Evolutionary conservation across 345 rosid species (phyloP), one percentile per base, ranked within the genome.

Genomic region (Populus tremula): DNA sequence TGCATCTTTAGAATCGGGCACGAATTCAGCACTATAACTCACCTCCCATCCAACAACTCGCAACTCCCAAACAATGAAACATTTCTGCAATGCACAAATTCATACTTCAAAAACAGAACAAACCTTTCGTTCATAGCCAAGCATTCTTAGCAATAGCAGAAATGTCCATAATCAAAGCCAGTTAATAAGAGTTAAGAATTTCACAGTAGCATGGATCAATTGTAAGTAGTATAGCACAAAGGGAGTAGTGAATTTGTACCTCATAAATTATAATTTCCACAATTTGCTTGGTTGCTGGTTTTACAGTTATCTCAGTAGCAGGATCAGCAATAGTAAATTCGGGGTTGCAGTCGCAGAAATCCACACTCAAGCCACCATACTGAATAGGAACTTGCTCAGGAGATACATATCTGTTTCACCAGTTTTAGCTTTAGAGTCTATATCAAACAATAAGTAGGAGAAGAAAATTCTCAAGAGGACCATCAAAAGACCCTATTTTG

Each of bases 31-130:
- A 49, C 90, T 87, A 71, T 86, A 91, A 79, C 86, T 90, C 81
- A 93, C 94, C 70, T 93, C 97, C 99, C 99, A 94, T 29, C 95
- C 98, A 35, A 91, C 92, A 11, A 93, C 99, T 33, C 98, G 87
- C 71, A 91, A 50, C 85, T 94, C 98, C 98, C 98, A 94, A 67
- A 88, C 88, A n/a, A 91, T 81, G 41, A 85, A 79, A 79, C 98
- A 94, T 89, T 84, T 89, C 97, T 94, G 86, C 82, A 83, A 54
- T 62, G 35, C 70, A 76, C 54, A 17, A 65, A 21, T n/a, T 39
- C 23, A 23, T 33, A 50, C 67, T 47, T 75, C 50, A 29, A 62
- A 1, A 18, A 35, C 12, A 50, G 35, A 64, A 7, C 59, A 77
- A 38, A 43, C 25, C 41, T 61, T 66, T 45, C 54, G 61, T 73